These are phyloP conservation scores for Hippophae rhamnoides DNA, from an alignment of 306 rosid species.

Conservation along the genomic window DNA sequence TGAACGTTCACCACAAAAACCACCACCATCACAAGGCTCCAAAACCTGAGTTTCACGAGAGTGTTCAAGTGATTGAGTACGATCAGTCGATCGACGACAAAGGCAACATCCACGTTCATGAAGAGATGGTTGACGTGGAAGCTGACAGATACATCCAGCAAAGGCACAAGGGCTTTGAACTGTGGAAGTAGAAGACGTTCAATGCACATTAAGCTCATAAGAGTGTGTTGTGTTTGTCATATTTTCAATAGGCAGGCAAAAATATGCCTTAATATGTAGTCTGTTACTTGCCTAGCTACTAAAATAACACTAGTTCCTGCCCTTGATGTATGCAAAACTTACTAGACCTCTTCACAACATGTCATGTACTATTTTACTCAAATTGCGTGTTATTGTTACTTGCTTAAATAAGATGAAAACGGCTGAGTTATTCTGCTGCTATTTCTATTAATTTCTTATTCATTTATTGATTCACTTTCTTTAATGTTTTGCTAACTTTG, in stretches of 20 bases:
- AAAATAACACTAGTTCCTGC: slow-evolving; percentile 4
- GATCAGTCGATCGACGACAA: slow-evolving; percentile 14
- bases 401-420: background rate
- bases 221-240: background rate
- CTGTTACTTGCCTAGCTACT: background rate
- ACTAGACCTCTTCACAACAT: background rate
- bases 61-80: slow-evolving; percentile 31
- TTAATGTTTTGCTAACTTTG: background rate
- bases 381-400: too few relatives aligned
- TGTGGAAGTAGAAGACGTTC: slow-evolving; percentile 28
- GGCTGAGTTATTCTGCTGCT: background rate
- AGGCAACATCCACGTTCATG: slow-evolving; percentile 13
- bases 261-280: background rate
- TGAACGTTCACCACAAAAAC: background rate
- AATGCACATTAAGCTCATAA: background rate
- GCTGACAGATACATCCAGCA: slow-evolving; percentile 7
- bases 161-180: slow-evolving; percentile 24
- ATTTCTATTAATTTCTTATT: background rate
- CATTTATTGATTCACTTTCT: background rate
- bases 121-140: slow-evolving; percentile 24
- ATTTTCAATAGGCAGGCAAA: slow-evolving; percentile 10
- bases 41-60: slow-evolving; percentile 19
- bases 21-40: background rate
- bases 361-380: background rate
- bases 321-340: background rate